These are phyloP conservation scores for Dactylis glomerata DNA, from an alignment of 176 grass and related monocot genomes.

Conservation along the genomic window DNA sequence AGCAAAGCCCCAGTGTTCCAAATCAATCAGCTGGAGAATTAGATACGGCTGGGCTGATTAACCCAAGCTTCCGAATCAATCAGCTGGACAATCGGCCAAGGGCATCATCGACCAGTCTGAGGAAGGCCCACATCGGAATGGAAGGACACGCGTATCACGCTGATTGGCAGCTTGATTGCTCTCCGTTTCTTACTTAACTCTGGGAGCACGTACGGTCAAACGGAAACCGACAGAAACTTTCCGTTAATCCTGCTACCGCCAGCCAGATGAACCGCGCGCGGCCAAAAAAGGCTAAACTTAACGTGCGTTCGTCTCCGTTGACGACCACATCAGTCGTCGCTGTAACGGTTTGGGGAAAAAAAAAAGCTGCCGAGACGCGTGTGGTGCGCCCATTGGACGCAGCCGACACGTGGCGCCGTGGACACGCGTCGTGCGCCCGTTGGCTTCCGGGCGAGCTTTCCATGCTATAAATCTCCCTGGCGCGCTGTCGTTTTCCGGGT, in stretches of 20 bases:
- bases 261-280: too few species aligned
- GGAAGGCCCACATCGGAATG: background rate
- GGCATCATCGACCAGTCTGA: background rate
- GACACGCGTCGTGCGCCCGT: slow-evolving; percentile 5
- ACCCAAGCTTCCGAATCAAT: background rate
- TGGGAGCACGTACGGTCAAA: background rate
- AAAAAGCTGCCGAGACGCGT: background rate
- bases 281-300: slow-evolving; percentile 13
- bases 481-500: slow-evolving; percentile 21
- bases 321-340: background rate
- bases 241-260: background rate
- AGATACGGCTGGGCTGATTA: background rate
- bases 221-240: background rate
- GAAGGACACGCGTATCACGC: background rate
- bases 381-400: background rate
- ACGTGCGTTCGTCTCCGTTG: background rate
- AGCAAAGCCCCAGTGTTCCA: too few species aligned
- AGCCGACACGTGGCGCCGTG: slow-evolving; percentile 17
- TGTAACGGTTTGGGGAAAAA: too few species aligned
- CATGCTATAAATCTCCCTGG: slow-evolving; percentile 36
- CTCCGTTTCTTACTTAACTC: background rate
- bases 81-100: background rate
- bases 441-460: background rate
- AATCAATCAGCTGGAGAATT: background rate
- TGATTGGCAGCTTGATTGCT: background rate